Percentiles rank a stretch among this genome's conserved stretches.
Conservation (phyloP, 208 protist species). For the Leishmania major region DNA sequence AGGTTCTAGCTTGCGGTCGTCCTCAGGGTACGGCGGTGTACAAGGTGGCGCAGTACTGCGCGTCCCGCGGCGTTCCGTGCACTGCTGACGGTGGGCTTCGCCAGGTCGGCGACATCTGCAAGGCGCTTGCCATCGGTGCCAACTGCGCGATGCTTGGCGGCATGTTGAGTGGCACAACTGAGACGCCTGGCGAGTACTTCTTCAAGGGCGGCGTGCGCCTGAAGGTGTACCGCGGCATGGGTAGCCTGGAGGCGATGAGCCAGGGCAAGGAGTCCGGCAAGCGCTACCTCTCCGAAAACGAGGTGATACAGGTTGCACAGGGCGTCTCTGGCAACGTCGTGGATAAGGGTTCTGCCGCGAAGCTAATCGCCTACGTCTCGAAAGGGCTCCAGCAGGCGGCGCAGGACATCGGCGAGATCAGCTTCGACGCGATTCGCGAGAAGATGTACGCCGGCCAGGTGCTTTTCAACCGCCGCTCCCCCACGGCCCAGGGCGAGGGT, state of each 20-base stretch:
- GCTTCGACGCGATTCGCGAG: conserved; percentile 78
- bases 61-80: conserved; percentile 91
- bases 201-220: conserved; percentile 91
- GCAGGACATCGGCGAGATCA: conserved; percentile 93
- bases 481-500: conserved; percentile 92
- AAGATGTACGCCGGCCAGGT: conserved; percentile 92
- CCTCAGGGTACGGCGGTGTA: conserved; percentile 97
- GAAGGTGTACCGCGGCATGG: conserved; percentile 97
- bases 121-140: conserved; percentile 94
- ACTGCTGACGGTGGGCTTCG: conserved; percentile 95
- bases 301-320: conserved; percentile 92
- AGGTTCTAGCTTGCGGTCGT: conserved; percentile 94
- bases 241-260: conserved; percentile 95
- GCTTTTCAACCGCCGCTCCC: conserved; percentile 91
- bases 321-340: conserved; percentile 91
- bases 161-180: conserved; percentile 92
- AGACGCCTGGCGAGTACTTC: conserved; percentile 95
- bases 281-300: conserved; percentile 91
- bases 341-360: conserved; percentile 90
- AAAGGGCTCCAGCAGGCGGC: conserved; percentile 93
- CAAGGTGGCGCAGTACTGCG: conserved; percentile 89
- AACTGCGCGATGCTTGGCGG: conserved; percentile 89
- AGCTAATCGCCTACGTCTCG: conserved; percentile 89
- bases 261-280: conserved; percentile 91
- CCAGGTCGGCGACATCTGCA: conserved; percentile 96